Conservation (phyloP, 23 red algal species). For the Gracilariopsis chorda region DNA sequence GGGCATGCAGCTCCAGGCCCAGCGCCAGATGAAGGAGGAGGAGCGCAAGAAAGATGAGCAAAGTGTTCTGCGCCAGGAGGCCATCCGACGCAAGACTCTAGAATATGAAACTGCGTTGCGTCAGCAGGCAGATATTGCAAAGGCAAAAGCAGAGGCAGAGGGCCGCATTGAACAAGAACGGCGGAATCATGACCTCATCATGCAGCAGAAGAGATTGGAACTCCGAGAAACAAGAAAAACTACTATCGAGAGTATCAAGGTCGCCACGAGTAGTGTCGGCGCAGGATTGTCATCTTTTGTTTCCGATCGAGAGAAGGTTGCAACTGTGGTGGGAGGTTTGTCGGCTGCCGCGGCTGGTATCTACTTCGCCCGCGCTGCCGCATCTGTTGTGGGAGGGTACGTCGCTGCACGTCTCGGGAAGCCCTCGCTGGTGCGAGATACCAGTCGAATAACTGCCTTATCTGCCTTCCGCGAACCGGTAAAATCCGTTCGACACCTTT, state of each 20-base stretch:
- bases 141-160: conserved; percentile 78
- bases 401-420: conserved; percentile 67
- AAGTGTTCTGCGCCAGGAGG: conserved; percentile 69
- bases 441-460: conserved; percentile 46
- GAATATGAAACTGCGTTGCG: conserved; percentile 83
- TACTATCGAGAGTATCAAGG: conserved; percentile 57
- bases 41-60: conserved; percentile 85
- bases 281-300: conserved; percentile 70
- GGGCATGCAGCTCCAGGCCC: conserved; percentile 61
- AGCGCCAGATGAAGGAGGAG: conserved; percentile 67
- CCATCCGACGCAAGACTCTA: conserved; percentile 69
- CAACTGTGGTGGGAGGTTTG: conserved; percentile 55
- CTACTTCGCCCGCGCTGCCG: conserved; percentile 59
- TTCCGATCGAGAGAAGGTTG: conserved; percentile 56
- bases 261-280: conserved; percentile 63
- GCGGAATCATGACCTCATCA: conserved; percentile 75
- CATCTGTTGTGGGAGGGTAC: conserved; percentile 55
- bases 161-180: conserved; percentile 76
- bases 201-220: conserved; percentile 54
- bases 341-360: conserved; percentile 66
- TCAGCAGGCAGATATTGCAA: conserved; percentile 63
- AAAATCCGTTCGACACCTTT: background rate
- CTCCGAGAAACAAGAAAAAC: conserved; percentile 73
- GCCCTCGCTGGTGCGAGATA: conserved; percentile 74
- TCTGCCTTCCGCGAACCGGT: conserved; percentile 59